phyloP scores from a whole-genome alignment of 2,329 filamentous ascomycete species.

The Cladosporium colombiae region DNA sequence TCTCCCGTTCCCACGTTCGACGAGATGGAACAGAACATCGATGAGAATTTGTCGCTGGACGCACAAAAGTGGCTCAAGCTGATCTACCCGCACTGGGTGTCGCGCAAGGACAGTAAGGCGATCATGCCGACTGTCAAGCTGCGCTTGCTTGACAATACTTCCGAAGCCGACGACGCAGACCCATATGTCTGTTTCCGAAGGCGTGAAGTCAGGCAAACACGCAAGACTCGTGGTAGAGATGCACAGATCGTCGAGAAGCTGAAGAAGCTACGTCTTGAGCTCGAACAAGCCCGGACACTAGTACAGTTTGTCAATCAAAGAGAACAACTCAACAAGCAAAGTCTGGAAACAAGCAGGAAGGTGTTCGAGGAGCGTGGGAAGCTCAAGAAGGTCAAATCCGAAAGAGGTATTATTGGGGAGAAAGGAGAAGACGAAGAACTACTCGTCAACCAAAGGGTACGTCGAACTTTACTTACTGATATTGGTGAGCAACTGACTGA shows the following conservation, averaged over 20 bases:
- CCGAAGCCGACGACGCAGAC: constrained; percentile 92
- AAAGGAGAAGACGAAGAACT: constrained; percentile 92
- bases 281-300: constrained; percentile 84
- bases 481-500: constrained; percentile 25
- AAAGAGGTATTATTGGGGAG: constrained; percentile 76
- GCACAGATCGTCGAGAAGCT: constrained; percentile 93
- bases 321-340: constrained; percentile 75
- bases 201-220: constrained; percentile 88
- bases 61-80: constrained; percentile 67
- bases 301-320: constrained; percentile 76
- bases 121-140: constrained; percentile 77
- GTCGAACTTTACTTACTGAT: constrained; percentile 32
- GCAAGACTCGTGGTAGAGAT: constrained; percentile 92
- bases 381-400: constrained; percentile 85
- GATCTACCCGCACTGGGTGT: constrained; percentile 89
- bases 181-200: constrained; percentile 98
- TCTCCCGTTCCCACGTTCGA: constrained; percentile 67
- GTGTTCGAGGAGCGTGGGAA: constrained; percentile 81
- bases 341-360: constrained; percentile 70
- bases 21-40: constrained; percentile 64
- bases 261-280: constrained; percentile 83
- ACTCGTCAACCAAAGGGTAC: constrained; percentile 84
- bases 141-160: constrained; percentile 77
- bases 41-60: constrained; percentile 53
- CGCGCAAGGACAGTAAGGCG: constrained; percentile 67